A percentile compares a stretch with the other conserved stretches of the same genome.
Evolutionary conservation across 805 yeast genomes (phyloP).

Genomic region (Cyberlindnera maritima): DNA sequence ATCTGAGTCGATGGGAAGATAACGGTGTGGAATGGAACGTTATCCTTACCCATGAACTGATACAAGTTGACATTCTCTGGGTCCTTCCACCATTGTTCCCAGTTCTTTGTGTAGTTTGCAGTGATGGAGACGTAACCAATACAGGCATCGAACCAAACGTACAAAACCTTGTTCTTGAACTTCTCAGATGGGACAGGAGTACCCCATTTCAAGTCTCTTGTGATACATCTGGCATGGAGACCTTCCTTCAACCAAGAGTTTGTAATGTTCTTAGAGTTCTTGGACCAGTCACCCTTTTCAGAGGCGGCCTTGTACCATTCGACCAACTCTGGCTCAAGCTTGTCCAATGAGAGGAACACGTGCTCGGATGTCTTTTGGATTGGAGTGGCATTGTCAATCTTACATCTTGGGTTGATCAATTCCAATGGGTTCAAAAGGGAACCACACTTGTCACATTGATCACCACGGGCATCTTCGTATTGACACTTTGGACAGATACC

Average conservation of each 20-base stretch:
- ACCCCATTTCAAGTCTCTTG: conserved; percentile 98
- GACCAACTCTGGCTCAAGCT: conserved; percentile 71
- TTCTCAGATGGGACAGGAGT: conserved; percentile 93
- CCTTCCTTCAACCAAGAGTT: conserved; percentile 94
- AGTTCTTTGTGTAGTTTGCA: conserved; percentile 77
- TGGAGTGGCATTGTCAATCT: conserved; percentile 83
- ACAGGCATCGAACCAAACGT: conserved; percentile 99
- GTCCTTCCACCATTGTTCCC: conserved; percentile 93
- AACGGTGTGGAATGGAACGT: conserved; percentile 97
- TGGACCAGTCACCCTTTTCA: conserved; percentile 83
- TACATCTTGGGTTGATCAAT: conserved; percentile 92
- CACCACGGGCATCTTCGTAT: conserved; percentile 98
- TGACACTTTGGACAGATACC: conserved; percentile 96
- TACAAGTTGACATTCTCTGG: conserved; percentile 86
- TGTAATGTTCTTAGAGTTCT: conserved; percentile 85
- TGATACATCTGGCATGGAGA: conserved; percentile 88
- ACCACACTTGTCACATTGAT: conserved; percentile 98
- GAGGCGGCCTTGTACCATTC: conserved; percentile 72
- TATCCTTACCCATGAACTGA: conserved; percentile 99
- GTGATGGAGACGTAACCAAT: conserved; percentile 97
- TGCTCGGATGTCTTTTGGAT: conserved; percentile 80
- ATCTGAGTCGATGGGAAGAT: conserved; percentile 92
- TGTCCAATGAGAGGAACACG: conserved; percentile 78
- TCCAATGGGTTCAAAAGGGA: conserved; percentile 85
- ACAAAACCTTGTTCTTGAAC: conserved; percentile 84